Conservation (phyloP, 129 eudicot genomes). For the Solidago caesia region DNA sequence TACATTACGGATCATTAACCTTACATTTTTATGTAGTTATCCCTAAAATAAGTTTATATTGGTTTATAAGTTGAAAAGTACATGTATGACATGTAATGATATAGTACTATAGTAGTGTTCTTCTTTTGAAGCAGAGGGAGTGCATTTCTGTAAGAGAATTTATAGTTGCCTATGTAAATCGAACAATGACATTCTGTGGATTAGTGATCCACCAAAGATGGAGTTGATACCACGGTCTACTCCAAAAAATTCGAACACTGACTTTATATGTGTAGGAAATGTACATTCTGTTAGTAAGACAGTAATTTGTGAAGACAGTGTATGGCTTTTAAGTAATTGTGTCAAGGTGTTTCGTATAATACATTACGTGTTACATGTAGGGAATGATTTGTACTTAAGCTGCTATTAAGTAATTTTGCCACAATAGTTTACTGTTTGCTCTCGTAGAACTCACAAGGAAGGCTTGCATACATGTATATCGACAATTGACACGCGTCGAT, state of each 20-base stretch:
- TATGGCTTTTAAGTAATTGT: not conserved
- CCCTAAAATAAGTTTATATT: not conserved
- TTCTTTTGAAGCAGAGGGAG: not conserved
- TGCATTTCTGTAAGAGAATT: not conserved
- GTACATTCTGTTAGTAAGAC: not conserved
- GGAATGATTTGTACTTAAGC: not conserved
- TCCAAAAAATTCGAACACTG: too few relatives aligned
- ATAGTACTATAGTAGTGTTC: too few relatives aligned
- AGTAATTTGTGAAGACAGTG: not conserved
- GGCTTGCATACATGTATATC: not conserved
- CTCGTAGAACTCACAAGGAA: not conserved
- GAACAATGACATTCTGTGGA: too few relatives aligned
- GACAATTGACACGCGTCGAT: not conserved
- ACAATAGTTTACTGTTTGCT: conserved; percentile 3
- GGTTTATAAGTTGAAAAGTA: conserved; percentile 5
- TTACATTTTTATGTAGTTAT: too few relatives aligned
- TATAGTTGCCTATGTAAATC: not conserved
- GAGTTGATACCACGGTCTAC: too few relatives aligned
- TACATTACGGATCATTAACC: too few relatives aligned
- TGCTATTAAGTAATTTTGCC: not conserved
- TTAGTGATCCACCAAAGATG: too few relatives aligned
- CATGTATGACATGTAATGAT: conserved; percentile 2
- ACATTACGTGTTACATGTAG: not conserved
- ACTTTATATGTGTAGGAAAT: not conserved
- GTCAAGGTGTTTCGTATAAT: too few relatives aligned